phyloP scores from a whole-genome alignment of 495 filamentous ascomycete genomes.

The Hyaloscypha finlandica region DNA sequence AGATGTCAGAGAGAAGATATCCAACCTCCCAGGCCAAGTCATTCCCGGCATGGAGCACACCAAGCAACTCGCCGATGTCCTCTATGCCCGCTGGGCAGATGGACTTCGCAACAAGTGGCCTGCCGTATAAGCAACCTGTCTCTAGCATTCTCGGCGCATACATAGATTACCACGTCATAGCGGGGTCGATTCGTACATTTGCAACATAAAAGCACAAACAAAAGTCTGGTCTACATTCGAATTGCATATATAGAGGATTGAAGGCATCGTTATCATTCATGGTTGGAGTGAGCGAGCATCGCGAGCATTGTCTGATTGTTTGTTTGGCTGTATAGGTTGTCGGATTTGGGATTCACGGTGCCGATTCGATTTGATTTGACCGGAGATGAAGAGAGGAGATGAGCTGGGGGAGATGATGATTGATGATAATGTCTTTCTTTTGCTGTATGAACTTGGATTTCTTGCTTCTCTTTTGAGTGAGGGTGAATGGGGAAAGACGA shows the following conservation, averaged over 20 bases:
- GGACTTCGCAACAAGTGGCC: conserved; percentile 82
- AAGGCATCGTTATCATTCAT: not conserved
- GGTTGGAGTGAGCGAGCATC: not conserved
- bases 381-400: not conserved
- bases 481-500: not conserved
- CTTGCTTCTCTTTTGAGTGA: not conserved
- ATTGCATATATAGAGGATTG: conserved; percentile 9
- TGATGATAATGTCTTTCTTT: conserved; percentile 29
- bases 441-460: not conserved
- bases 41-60: conserved; percentile 86
- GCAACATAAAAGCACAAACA: not conserved
- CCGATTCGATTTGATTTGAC: conserved; percentile 14
- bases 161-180: conserved; percentile 14
- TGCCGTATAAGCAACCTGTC: conserved; percentile 39
- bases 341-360: conserved; percentile 25
- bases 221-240: conserved; percentile 15
- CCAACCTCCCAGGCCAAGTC: conserved; percentile 49
- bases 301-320: not conserved
- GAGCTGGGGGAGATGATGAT: conserved; percentile 15
- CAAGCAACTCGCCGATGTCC: conserved; percentile 82
- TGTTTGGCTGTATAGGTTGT: not conserved
- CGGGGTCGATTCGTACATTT: conserved; percentile 12
- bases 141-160: conserved; percentile 15
- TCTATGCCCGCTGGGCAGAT: conserved; percentile 88
- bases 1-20: conserved; percentile 44